These are phyloP conservation scores for Tylopilus cervinicoccineus DNA, from an alignment of 768 basidiomycete genomes.

Conservation along the genomic window DNA sequence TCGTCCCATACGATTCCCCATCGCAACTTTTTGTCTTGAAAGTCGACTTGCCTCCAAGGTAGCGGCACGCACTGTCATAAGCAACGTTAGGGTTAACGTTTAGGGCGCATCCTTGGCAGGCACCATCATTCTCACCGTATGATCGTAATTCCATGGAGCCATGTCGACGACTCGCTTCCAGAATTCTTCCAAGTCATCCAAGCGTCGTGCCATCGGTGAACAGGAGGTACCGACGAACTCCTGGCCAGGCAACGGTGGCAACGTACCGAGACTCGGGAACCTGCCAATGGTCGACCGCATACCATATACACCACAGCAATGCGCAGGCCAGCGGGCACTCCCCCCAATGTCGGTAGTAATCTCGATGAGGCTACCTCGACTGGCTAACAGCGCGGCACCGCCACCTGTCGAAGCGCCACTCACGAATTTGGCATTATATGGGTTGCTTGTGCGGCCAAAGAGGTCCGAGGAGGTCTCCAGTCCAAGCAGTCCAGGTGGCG, in stretches of 20 bases:
- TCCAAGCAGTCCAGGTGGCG: slow-evolving; percentile 39
- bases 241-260: slow-evolving; percentile 34
- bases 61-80: slow-evolving; percentile 37
- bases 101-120: background rate
- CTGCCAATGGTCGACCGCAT: slow-evolving; percentile 38
- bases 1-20: slow-evolving; percentile 42
- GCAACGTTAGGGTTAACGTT: background rate
- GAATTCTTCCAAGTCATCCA: slow-evolving; percentile 41
- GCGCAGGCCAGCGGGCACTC: slow-evolving; percentile 45
- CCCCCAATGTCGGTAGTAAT: slow-evolving; percentile 50
- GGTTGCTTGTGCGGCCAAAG: slow-evolving; percentile 46
- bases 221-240: slow-evolving; percentile 36
- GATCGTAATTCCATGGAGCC: slow-evolving; percentile 42
- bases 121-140: slow-evolving; percentile 28
- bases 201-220: slow-evolving; percentile 39
- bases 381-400: slow-evolving; percentile 46
- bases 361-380: slow-evolving; percentile 42
- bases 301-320: slow-evolving; percentile 44
- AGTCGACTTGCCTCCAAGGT: slow-evolving; percentile 38
- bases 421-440: slow-evolving; percentile 38
- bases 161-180: slow-evolving; percentile 41
- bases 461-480: slow-evolving; percentile 42
- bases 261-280: slow-evolving; percentile 33
- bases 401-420: slow-evolving; percentile 52
- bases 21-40: slow-evolving; percentile 32